Base-by-base conservation (phyloP, 2,329 filamentous ascomycete genomes). In the Atkinsonella texensis region DNA sequence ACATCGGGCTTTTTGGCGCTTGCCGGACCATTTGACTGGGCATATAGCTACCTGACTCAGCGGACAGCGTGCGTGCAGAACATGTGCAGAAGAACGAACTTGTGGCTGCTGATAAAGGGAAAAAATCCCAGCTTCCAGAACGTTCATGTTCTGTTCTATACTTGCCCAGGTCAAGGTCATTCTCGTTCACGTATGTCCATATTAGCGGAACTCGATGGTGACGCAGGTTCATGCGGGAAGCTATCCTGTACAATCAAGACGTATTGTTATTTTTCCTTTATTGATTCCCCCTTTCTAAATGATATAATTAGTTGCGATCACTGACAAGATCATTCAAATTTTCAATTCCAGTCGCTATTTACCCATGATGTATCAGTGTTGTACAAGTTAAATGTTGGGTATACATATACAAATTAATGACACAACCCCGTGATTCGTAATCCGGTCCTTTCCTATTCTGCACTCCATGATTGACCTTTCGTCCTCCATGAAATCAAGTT, bases 211-310 rank as follows among this genome's bases (percentile, higher is more conserved):
- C 28, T 28, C 28, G 28, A 28, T 28, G 28, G 28, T 28, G 28
- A 28, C 28, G 28, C 7, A 28, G 28, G 28, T 28, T 28, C 28
- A 28, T 28, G 28, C 7, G 28, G 28, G 28, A 28, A 28, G 38
- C 55, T 58, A 56, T 57, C 52, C 55, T 18, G 17, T 50, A 48
- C 45, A 49, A 47, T 33, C 31, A 39, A 43, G 49, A 54, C 48
- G 33, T 51, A 23, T 17, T 53, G 40, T n/a, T 52, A 28, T 28
- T 28, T 28, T 28, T 28, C 28, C 28, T 31, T 33, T 17, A 1
- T n/a, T 28, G 12, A n/a, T 31, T 46, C 28, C 32, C 28, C 43
- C 0, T 31, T 28, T 28, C 28, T 28, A 6, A 28, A 28, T 28
- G 28, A 28, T 28, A 8, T 28, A 28, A 28, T 28, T 28, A 28